A percentile compares a stretch with the other conserved stretches of the same genome.
Conservation (phyloP, 306 rosid species). For the Macrotyloma uniflorum region DNA sequence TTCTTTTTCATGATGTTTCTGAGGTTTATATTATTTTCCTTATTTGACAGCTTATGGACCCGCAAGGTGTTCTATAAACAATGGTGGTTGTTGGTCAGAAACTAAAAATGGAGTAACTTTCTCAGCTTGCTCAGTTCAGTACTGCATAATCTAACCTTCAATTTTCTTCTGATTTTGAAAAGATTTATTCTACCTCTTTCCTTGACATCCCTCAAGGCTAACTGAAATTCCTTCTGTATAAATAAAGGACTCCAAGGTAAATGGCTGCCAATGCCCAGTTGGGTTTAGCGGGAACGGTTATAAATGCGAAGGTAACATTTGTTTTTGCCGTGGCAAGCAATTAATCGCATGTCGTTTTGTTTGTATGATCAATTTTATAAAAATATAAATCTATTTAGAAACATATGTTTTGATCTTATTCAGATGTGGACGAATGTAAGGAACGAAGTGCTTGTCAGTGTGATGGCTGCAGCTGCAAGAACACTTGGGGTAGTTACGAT, state of each 20-base stretch:
- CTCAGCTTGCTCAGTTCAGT: conserved; percentile 98
- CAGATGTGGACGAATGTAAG: conserved; percentile 58
- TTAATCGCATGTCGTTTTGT: not conserved
- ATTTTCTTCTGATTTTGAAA: conserved; percentile 10
- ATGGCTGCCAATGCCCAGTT: conserved; percentile 75
- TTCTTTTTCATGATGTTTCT: conserved; percentile 27
- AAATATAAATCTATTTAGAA: not conserved
- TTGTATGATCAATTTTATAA: not conserved
- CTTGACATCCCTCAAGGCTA: conserved; percentile 34
- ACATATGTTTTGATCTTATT: conserved; percentile 35
- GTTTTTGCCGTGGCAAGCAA: conserved; percentile 9
- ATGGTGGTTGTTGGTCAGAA: conserved; percentile 96
- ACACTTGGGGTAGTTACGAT: conserved; percentile 60
- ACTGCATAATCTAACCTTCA: conserved; percentile 36
- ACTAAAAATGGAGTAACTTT: conserved; percentile 47
- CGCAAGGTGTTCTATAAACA: conserved; percentile 80
- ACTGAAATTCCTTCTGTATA: conserved; percentile 33
- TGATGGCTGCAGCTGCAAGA: conserved; percentile 53
- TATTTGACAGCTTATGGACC: conserved; percentile 82
- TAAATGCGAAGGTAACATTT: conserved; percentile 67
- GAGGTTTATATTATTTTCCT: conserved; percentile 20
- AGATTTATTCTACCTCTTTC: not conserved
- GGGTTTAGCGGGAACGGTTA: conserved; percentile 80
- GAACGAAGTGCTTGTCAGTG: conserved; percentile 56
- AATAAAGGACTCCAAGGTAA: conserved; percentile 63